A percentile compares a stretch with the other conserved stretches of the same genome.
phyloP scores from a whole-genome alignment of 768 basidiomycete genomes.

The Arthromyces matolae region DNA sequence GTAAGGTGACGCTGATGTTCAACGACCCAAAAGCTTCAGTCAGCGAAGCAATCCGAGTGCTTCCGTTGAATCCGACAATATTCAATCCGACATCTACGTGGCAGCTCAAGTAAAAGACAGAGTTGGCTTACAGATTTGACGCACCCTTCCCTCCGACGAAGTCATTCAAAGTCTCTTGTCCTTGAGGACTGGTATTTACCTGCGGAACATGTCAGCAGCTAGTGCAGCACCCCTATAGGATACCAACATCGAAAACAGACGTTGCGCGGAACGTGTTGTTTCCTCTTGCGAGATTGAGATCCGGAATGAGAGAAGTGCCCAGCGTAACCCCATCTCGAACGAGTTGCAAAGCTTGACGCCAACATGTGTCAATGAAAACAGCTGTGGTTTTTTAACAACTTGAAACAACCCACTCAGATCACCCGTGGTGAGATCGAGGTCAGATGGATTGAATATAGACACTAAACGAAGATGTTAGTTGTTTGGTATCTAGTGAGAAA shows the following conservation, averaged over 20 bases:
- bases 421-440: constrained; percentile 56
- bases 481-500: background rate
- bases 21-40: constrained; percentile 59
- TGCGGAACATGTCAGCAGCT: constrained; percentile 23
- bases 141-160: constrained; percentile 61
- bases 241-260: constrained; percentile 48
- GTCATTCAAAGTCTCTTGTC: constrained; percentile 59
- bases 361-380: no score
- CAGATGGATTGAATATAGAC: constrained; percentile 65
- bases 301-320: constrained; percentile 61
- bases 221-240: background rate
- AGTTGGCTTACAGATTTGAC: no score
- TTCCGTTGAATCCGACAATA: constrained; percentile 57
- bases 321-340: constrained; percentile 46
- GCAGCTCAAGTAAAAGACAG: background rate
- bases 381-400: no score
- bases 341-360: constrained; percentile 49
- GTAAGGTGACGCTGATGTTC: constrained; percentile 51
- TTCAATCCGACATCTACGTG: constrained; percentile 49
- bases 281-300: constrained; percentile 55
- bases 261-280: constrained; percentile 52
- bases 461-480: constrained; percentile 30
- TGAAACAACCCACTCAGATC: constrained; percentile 51
- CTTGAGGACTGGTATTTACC: constrained; percentile 60
- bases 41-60: constrained; percentile 57